These are phyloP conservation scores for Huiozyma sinensis DNA, from an alignment of 805 yeast genomes.

Conservation along the genomic window DNA sequence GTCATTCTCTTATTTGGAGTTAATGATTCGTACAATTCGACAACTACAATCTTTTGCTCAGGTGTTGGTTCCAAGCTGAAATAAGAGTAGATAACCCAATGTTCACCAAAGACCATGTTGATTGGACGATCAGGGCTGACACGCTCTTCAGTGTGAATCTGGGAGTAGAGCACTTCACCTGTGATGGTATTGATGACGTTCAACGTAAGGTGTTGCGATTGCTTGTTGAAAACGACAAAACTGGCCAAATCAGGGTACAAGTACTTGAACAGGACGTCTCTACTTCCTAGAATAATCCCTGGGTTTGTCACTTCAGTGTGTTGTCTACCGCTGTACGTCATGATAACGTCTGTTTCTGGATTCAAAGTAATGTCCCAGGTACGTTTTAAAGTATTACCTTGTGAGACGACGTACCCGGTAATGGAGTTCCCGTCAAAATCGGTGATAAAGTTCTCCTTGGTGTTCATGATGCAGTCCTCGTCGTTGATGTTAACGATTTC, in stretches of 20 bases:
- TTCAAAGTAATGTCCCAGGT: conserved; percentile 32
- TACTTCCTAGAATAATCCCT: conserved; percentile 59
- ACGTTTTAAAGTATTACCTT: conserved; percentile 11
- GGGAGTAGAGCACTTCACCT: conserved; percentile 48
- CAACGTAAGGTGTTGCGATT: conserved; percentile 30
- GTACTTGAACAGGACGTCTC: conserved; percentile 74
- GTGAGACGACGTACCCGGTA: conserved; percentile 20
- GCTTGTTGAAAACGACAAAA: conserved; percentile 34
- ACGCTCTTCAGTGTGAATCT: conserved; percentile 32
- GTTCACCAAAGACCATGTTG: conserved; percentile 59
- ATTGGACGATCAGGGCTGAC: conserved; percentile 35
- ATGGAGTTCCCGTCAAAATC: conserved; percentile 14
- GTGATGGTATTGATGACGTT: conserved; percentile 56
- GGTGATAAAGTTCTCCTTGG: conserved; percentile 11
- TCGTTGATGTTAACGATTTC: conserved; percentile 6
- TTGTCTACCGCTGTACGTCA: conserved; percentile 32
- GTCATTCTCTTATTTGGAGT: conserved; percentile 37
- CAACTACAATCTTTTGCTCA: conserved; percentile 49
- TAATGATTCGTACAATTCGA: conserved; percentile 69
- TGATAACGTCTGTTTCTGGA: conserved; percentile 28
- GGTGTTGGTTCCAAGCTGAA: conserved; percentile 40
- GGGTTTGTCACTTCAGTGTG: conserved; percentile 40
- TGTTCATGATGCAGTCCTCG: background rate
- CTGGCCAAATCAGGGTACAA: conserved; percentile 58
- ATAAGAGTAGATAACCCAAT: conserved; percentile 69